Evolutionary conservation across 1,284 basidiomycete species (phyloP).

Genomic region (Pulveroboletus sp.): DNA sequence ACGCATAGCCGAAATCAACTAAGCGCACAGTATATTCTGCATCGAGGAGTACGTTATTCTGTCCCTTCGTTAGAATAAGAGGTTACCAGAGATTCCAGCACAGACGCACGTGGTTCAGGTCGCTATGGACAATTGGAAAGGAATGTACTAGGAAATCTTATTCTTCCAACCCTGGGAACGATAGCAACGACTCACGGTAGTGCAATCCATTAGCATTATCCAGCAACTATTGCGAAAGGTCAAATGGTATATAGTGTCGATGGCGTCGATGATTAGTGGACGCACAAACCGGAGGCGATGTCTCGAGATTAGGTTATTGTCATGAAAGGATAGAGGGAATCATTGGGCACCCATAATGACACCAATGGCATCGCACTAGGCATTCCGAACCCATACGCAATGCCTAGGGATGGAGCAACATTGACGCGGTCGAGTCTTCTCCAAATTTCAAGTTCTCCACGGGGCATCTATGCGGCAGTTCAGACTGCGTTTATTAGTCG

Average conservation of each 20-base stretch:
- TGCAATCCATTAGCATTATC: not conserved
- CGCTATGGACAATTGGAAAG: not conserved
- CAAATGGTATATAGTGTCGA: not conserved
- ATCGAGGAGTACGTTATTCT: not conserved
- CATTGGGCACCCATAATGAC: too few species aligned
- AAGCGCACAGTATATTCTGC: not conserved
- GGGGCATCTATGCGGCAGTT: not conserved
- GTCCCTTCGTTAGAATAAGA: not conserved
- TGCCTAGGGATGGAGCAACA: too few species aligned
- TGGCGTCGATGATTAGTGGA: not conserved
- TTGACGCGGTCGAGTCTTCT: not conserved
- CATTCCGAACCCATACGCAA: too few species aligned
- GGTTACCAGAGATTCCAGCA: not conserved
- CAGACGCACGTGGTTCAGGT: not conserved
- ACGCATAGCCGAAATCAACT: not conserved
- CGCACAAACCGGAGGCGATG: not conserved
- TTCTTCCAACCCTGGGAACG: not conserved
- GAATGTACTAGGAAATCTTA: not conserved
- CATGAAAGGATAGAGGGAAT: not conserved
- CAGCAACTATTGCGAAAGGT: not conserved
- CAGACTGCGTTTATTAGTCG: not conserved
- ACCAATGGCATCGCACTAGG: too few species aligned
- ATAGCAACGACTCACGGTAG: not conserved
- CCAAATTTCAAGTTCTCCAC: not conserved
- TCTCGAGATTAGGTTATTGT: not conserved